Evolutionary conservation across 1,284 basidiomycete species (phyloP).

Genomic region (Cerrena zonata): DNA sequence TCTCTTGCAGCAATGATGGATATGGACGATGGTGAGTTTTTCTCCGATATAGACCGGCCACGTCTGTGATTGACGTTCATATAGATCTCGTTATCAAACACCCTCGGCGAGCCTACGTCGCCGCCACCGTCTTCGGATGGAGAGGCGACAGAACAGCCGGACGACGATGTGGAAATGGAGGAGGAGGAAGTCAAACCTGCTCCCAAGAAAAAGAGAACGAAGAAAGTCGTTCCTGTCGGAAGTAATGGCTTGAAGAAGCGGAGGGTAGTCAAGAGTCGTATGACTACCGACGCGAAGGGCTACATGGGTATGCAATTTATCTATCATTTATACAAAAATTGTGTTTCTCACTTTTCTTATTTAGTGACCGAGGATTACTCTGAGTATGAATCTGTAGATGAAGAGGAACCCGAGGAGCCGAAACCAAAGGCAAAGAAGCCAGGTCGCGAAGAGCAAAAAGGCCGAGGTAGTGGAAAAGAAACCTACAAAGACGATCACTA

Average conservation of each 20-base stretch:
- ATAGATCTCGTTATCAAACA: constrained; percentile 37
- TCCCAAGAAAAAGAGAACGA: constrained; percentile 49
- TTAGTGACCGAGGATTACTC: constrained; percentile 73
- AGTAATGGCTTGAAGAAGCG: constrained; percentile 69
- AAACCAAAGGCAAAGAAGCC: constrained; percentile 30
- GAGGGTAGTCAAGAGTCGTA: constrained; percentile 54
- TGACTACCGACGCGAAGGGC: constrained; percentile 55
- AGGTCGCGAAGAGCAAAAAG: constrained; percentile 26
- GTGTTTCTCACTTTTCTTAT: neutral
- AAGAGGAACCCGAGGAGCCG: constrained; percentile 37
- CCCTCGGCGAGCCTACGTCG: constrained; percentile 18
- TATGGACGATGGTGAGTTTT: constrained; percentile 55
- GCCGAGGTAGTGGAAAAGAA: constrained; percentile 27
- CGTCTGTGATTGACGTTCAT: neutral
- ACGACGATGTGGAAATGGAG: constrained; percentile 24
- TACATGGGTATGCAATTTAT: constrained; percentile 53
- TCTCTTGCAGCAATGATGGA: constrained; percentile 68
- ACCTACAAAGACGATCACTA: constrained; percentile 10
- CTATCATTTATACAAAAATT: neutral
- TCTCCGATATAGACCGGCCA: neutral
- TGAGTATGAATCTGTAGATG: constrained; percentile 70
- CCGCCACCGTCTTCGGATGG: neutral
- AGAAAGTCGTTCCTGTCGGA: constrained; percentile 61
- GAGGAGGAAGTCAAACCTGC: constrained; percentile 32
- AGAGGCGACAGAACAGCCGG: constrained; percentile 11